phyloP scores from a whole-genome alignment of 2,329 filamentous ascomycete genomes.

The Ceratocystiopsis brevicomis region DNA sequence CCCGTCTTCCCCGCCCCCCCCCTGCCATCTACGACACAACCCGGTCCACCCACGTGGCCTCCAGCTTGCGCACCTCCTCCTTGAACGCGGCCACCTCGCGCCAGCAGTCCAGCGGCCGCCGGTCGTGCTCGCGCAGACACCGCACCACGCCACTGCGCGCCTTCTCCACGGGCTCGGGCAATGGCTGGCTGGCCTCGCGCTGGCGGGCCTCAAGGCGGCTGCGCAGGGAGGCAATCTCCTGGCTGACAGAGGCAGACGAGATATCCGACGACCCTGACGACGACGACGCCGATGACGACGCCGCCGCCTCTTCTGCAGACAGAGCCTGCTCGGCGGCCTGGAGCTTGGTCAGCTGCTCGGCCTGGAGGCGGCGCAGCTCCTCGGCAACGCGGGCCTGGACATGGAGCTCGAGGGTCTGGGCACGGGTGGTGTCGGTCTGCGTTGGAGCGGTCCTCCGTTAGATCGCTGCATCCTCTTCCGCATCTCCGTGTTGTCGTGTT shows the following conservation, averaged over 20 bases:
- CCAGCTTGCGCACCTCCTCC: constrained; percentile 68
- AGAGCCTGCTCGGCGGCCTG: constrained; percentile 23
- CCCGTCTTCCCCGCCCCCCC: too few species aligned
- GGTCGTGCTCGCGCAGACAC: constrained; percentile 69
- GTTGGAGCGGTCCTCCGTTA: background rate
- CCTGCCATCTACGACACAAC: constrained; percentile 32
- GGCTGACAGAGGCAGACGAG: constrained; percentile 25
- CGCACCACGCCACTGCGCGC: constrained; percentile 59
- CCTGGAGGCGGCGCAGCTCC: constrained; percentile 65
- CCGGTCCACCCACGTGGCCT: constrained; percentile 75
- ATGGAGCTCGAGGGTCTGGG: constrained; percentile 66
- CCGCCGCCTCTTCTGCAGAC: constrained; percentile 11
- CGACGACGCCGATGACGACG: background rate
- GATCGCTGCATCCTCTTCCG: too few species aligned
- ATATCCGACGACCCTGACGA: background rate
- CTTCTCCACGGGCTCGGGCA: constrained; percentile 53
- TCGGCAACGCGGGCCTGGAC: constrained; percentile 72
- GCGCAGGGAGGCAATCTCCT: constrained; percentile 40
- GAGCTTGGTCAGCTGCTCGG: constrained; percentile 50
- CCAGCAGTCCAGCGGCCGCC: constrained; percentile 85
- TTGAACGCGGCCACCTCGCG: constrained; percentile 82
- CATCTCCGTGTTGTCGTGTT: too few species aligned
- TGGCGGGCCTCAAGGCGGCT: constrained; percentile 41
- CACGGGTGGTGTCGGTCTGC: constrained; percentile 76
- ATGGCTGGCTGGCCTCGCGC: constrained; percentile 40